A percentile compares a stretch with the other conserved stretches of the same genome.
phyloP scores from a whole-genome alignment of 2,329 filamentous ascomycete species.

The Arthrobotrys conoides region DNA sequence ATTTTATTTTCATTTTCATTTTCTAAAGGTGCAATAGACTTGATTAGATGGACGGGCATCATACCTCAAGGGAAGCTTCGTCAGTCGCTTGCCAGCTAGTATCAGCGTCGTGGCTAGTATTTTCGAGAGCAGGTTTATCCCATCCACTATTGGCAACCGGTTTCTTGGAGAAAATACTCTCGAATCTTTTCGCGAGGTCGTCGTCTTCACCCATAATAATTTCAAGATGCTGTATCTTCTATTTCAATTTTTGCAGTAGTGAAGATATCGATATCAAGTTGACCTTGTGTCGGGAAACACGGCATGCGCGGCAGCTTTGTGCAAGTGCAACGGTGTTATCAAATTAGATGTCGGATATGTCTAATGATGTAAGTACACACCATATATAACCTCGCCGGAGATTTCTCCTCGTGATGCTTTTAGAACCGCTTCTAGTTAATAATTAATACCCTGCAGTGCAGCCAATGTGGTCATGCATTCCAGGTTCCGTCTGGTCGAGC shows the following conservation, averaged over 20 bases:
- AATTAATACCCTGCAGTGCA: constrained; percentile 31
- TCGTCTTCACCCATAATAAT: constrained; percentile 35
- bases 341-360: not conserved
- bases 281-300: not conserved
- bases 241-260: not conserved
- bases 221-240: not conserved
- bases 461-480: constrained; percentile 28
- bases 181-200: constrained; percentile 54
- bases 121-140: constrained; percentile 27
- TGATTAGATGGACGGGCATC: no score
- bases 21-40: no score
- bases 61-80: constrained; percentile 52
- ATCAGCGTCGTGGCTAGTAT: not conserved
- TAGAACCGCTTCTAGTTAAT: not conserved
- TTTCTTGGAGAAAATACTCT: constrained; percentile 57
- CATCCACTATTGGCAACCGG: constrained; percentile 41
- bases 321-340: not conserved
- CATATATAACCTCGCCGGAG: not conserved
- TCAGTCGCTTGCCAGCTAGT: constrained; percentile 41
- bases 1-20: no score
- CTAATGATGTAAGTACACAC: not conserved
- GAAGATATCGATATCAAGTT: not conserved
- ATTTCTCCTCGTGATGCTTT: constrained; percentile 21
- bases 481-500: not conserved
- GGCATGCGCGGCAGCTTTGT: not conserved